Evolutionary conservation across 2,329 filamentous ascomycete genomes (phyloP).

Genomic region (Aspergillus carbonarius): DNA sequence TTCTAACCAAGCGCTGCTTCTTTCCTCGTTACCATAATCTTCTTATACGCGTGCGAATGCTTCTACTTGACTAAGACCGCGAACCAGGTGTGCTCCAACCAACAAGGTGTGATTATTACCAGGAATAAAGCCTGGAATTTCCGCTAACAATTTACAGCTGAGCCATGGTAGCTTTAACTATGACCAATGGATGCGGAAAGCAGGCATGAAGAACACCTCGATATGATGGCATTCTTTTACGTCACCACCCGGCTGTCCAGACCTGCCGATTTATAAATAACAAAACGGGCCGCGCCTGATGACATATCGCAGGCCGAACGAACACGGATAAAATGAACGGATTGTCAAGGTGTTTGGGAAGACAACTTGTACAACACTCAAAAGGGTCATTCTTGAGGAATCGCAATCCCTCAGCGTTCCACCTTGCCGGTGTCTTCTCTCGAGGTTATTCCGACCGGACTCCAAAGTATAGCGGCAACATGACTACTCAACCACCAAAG

Average conservation of each 20-base stretch:
- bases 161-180: background rate
- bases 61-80: too few species aligned
- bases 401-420: background rate
- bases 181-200: background rate
- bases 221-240: background rate
- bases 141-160: background rate
- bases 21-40: too few species aligned
- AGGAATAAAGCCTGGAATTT: background rate
- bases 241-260: background rate
- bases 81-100: too few species aligned
- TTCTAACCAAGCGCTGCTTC: too few species aligned
- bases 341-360: background rate
- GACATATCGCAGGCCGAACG: background rate
- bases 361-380: background rate
- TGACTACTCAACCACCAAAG: conserved; percentile 40
- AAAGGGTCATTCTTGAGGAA: background rate
- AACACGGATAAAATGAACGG: background rate
- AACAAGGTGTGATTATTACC: background rate
- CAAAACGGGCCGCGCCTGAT: background rate
- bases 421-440: background rate
- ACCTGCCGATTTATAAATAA: background rate
- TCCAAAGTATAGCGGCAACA: conserved; percentile 10
- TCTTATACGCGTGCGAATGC: too few species aligned
- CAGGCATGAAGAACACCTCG: background rate
- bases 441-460: background rate